These are phyloP conservation scores for Fusarium longipes DNA, from an alignment of 2,329 filamentous ascomycete genomes.

Conservation along the genomic window DNA sequence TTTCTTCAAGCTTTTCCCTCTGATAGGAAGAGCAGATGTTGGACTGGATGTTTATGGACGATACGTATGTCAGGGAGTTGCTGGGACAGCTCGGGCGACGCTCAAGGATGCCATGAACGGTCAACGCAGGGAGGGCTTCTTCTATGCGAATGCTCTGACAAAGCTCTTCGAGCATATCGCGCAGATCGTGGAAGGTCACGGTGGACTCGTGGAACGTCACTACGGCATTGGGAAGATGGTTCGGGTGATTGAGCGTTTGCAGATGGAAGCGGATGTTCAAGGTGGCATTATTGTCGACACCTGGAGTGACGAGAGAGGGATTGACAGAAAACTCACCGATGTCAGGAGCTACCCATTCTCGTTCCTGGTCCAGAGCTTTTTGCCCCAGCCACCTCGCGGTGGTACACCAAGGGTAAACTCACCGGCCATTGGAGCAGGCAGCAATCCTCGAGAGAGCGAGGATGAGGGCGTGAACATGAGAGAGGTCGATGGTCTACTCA, in stretches of 20 bases:
- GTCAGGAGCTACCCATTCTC: constrained; percentile 98
- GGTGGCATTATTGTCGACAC: constrained; percentile 95
- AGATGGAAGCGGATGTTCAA: constrained; percentile 95
- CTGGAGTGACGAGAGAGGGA: constrained; percentile 88
- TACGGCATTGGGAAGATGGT: constrained; percentile 95
- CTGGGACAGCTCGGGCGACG: constrained; percentile 81
- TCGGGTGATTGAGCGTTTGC: constrained; percentile 89
- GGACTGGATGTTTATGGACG: constrained; percentile 94
- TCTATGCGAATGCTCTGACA: constrained; percentile 90
- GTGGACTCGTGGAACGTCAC: constrained; percentile 89
- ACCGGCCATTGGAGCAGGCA: constrained; percentile 71
- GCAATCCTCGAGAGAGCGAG: constrained; percentile 73
- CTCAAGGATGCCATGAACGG: constrained; percentile 74
- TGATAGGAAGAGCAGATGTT: constrained; percentile 89
- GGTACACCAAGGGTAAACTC: constrained; percentile 79
- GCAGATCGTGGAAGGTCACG: constrained; percentile 93
- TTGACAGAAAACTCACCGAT: constrained; percentile 90
- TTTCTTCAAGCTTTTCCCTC: constrained; percentile 97
- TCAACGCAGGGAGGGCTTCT: constrained; percentile 77
- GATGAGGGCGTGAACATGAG: constrained; percentile 98
- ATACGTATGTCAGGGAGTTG: constrained; percentile 96
- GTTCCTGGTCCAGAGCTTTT: constrained; percentile 93
- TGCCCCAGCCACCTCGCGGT: constrained; percentile 74
- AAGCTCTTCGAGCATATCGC: constrained; percentile 98
- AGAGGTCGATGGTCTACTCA: constrained; percentile 87